Base-by-base conservation (phyloP, 1,284 basidiomycete genomes). In the Pascua sp. region DNA sequence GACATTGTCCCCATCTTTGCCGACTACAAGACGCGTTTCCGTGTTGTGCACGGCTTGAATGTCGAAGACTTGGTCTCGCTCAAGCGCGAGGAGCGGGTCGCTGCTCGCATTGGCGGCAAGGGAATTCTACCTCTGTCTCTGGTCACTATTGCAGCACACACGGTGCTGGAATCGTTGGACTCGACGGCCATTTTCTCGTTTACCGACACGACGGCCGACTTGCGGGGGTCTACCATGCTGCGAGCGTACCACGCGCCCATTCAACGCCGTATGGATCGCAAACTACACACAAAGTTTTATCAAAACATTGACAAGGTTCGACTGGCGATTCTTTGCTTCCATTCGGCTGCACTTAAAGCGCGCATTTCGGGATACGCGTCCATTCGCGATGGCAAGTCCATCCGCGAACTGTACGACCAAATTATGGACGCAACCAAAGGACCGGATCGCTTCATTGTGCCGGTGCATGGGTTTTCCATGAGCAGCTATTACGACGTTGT, bases 101-200 rank as follows among this genome's bases (percentile, higher is more conserved):
- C 58, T 1, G 61, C 66, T 0, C 60, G 70, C 11, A 24, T 68
- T 8, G 48, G 50, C 18, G 61, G 60, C 13, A 56, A 59, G 0
- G 70, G 66, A 1, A 40, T 65, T 38, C 48, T 55, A 16, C 55
- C 59, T 2, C 44, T 72, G 1, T 49, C 56, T 13, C 53, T 67
- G 17, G 47, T 56, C 11, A 54, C 64, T 17, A 46, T 72, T 7
- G 65, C 66, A 1, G 64, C 67, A 0, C 53, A 63, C 46, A 67
- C 66, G 9, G 57, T 69, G 52, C 54, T 70, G 37, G 60, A 65
- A 24, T 47, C 59, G 32, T 54, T 65, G 43, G 56, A 66, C 43
- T 58, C 56, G 36, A 36, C 44, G 9, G 49, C 49, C 4, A 39
- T 67, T 13, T 56, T 56, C 8, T 32, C 44, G 8, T 49, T 69